Base-by-base conservation (phyloP, 768 basidiomycete species). In the Hemileccinum rubropunctum region DNA sequence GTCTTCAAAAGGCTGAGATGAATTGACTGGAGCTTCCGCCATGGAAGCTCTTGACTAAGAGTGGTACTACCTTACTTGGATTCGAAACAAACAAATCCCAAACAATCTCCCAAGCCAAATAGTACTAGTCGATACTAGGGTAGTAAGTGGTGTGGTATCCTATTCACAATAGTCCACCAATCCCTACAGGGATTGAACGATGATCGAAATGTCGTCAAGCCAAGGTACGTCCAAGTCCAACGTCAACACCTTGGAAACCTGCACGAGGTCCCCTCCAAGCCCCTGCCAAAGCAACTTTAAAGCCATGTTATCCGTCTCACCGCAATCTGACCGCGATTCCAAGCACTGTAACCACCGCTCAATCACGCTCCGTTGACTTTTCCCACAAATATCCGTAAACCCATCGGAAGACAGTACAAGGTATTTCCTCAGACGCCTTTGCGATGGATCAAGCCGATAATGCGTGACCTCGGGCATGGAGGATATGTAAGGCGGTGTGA, bases 401-500 rank as follows among this genome's bases (percentile, higher is more conserved):
- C 84, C 84, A 56, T 86, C 84, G 15, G 84, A 85, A n/a, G 76
- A 74, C 30, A 85, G 69, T 43, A 86, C 71, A 42, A 86, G 77
- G 68, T 77, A 84, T 33, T 74, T 71, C n/a, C 76, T 75, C 28
- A 64, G 56, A 27, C 55, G 36, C 49, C 48, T 51, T 28, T 49
- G 42, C 8, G 64, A 60, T 36, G 52, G 47, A 17, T 72, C 72
- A 38, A 84, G 70, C 20, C 69, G 71, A 50, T 76, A 78, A 64
- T 85, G 80, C 12, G 73, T 74, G 55, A 86, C 78, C 58, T 86
- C 83, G n/a, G 84, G 78, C 52, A 76, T 71, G 30, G 82, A 76
- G 27, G 79, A 79, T 56, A 86, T 81, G 58, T 86, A 86, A 0
- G 84, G 84, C 18, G 84, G 82, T 1, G 83, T 81, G 51, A 66